These are phyloP conservation scores for Phytophthora pini DNA, from an alignment of 352 stramenopile species.

Conservation along the genomic window DNA sequence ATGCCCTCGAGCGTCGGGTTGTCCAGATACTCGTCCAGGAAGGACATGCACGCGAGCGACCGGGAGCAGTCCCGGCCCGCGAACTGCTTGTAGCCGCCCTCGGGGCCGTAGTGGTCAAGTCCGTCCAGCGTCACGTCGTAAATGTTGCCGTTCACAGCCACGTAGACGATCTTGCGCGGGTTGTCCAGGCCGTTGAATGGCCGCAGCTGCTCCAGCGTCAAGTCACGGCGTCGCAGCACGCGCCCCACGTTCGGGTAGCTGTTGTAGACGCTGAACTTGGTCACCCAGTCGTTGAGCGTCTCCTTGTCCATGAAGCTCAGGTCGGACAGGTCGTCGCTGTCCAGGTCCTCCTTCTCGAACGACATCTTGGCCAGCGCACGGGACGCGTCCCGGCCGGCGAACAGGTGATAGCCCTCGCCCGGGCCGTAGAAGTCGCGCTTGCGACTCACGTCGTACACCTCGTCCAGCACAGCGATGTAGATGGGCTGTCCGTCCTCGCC, in stretches of 20 bases:
- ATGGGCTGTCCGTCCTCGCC: conserved; percentile 92
- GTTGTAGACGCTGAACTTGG: conserved; percentile 97
- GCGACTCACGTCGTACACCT: conserved; percentile 97
- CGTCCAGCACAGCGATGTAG: conserved; percentile 95
- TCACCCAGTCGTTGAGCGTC: conserved; percentile 93
- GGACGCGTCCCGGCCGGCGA: conserved; percentile 95
- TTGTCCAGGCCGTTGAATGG: conserved; percentile 83
- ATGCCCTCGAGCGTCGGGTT: conserved; percentile 93
- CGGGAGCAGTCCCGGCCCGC: conserved; percentile 95
- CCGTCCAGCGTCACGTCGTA: conserved; percentile 98
- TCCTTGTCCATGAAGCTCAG: conserved; percentile 87
- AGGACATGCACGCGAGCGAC: conserved; percentile 97
- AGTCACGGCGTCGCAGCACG: conserved; percentile 78
- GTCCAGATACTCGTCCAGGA: conserved; percentile 93
- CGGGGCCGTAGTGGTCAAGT: conserved; percentile 93
- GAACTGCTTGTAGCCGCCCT: conserved; percentile 96
- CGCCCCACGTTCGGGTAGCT: conserved; percentile 95
- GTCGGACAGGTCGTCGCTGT: conserved; percentile 81
- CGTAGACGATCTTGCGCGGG: conserved; percentile 93
- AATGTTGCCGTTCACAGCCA: conserved; percentile 94
- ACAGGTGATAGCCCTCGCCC: conserved; percentile 95
- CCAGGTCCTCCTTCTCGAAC: conserved; percentile 94
- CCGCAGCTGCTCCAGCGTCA: conserved; percentile 89
- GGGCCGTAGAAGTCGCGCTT: conserved; percentile 97
- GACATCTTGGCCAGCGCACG: conserved; percentile 96